phyloP scores from a whole-genome alignment of 495 filamentous ascomycete genomes.

The Apiosordaria backusii region DNA sequence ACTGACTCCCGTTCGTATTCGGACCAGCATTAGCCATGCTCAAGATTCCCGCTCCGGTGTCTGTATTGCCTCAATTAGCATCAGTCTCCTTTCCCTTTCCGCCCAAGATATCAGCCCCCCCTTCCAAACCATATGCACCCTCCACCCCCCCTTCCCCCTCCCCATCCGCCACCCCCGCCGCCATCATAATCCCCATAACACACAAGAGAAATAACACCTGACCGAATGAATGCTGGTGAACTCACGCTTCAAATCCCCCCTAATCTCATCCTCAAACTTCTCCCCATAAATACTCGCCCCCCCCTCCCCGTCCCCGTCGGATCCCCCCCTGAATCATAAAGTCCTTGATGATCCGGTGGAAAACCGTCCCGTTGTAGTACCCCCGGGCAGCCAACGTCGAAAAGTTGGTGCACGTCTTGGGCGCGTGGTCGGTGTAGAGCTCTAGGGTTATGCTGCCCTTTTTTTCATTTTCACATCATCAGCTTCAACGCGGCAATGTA shows the following conservation, averaged over 20 bases:
- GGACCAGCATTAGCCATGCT: conserved; percentile 96
- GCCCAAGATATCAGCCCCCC: no score
- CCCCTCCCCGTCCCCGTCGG: conserved; percentile 94
- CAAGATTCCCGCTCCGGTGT: conserved; percentile 89
- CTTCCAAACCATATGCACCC: no score
- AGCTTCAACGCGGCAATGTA: neutral
- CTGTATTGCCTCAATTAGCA: conserved; percentile 7
- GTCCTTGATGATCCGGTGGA: conserved; percentile 92
- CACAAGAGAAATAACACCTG: no score
- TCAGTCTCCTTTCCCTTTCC: neutral
- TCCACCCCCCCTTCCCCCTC: no score
- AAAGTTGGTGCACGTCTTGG: conserved; percentile 85
- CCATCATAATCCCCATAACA: no score
- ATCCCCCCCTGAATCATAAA: conserved; percentile 99
- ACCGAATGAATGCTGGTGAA: neutral
- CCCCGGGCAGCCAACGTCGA: conserved; percentile 68
- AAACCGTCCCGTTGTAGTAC: conserved; percentile 80
- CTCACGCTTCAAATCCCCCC: conserved; percentile 60
- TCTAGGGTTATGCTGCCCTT: conserved; percentile 80
- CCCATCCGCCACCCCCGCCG: no score
- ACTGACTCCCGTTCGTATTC: conserved; percentile 86
- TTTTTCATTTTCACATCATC: neutral
- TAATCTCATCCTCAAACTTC: conserved; percentile 92
- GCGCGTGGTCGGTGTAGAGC: conserved; percentile 62
- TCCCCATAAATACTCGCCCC: conserved; percentile 89